Evolutionary conservation across 2,329 filamentous ascomycete genomes (phyloP).

Genomic region (Talaromyces marneffei): DNA sequence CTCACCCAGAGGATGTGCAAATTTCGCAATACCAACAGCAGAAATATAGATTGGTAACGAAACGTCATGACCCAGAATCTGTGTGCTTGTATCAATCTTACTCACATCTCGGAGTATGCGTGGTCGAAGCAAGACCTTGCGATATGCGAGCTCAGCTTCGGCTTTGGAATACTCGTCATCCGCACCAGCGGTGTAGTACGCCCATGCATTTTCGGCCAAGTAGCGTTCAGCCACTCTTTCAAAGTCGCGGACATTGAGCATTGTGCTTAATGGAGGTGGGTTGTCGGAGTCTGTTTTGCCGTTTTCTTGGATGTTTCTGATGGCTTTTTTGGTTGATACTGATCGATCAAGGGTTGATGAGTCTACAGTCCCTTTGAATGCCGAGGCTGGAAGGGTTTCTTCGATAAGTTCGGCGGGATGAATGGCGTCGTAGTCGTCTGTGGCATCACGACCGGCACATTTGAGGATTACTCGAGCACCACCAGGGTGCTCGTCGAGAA

Average conservation of each 20-base stretch:
- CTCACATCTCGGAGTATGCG: conserved; percentile 40
- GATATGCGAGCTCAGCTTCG: conserved; percentile 39
- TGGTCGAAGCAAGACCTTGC: conserved; percentile 44
- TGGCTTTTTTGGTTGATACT: background rate
- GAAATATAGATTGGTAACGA: conserved; percentile 40
- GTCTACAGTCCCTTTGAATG: conserved; percentile 21
- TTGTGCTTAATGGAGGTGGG: conserved; percentile 24
- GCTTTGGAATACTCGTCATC: conserved; percentile 46
- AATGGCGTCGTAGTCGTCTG: conserved; percentile 31
- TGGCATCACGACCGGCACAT: conserved; percentile 32
- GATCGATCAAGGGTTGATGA: conserved; percentile 18
- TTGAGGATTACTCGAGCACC: conserved; percentile 30
- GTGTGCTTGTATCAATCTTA: conserved; percentile 31
- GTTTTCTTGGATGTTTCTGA: background rate
- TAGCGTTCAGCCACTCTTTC: conserved; percentile 30
- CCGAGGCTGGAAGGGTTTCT: conserved; percentile 23
- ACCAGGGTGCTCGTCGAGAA: conserved; percentile 30
- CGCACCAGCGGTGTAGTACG: conserved; percentile 46
- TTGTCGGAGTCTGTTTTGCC: background rate
- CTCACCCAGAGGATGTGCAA: conserved; percentile 42
- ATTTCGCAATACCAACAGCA: conserved; percentile 38
- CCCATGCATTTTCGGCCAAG: conserved; percentile 29
- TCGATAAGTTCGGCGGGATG: conserved; percentile 28
- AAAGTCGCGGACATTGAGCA: conserved; percentile 37
- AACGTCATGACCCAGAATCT: conserved; percentile 28